Percentiles rank a stretch among this genome's conserved stretches.
phyloP scores from a whole-genome alignment of 257 asterid genomes.

The Mitragyna speciosa region DNA sequence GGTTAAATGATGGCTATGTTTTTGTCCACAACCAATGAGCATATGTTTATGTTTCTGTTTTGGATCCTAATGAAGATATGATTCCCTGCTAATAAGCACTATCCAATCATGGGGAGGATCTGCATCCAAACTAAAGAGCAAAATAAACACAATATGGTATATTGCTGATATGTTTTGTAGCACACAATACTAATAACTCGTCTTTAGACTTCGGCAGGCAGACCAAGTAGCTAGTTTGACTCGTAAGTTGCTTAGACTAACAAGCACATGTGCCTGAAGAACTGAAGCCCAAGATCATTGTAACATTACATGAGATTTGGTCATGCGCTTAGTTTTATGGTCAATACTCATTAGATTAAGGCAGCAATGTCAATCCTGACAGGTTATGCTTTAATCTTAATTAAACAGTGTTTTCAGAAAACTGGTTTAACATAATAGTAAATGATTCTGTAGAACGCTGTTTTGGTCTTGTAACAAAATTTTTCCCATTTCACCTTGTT shows the following conservation, averaged over 20 bases:
- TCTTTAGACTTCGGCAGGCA: background rate
- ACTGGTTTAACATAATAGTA: too few relatives aligned
- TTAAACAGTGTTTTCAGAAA: too few relatives aligned
- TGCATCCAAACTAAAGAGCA: slow-evolving; percentile 24
- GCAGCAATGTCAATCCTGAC: background rate
- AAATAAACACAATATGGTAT: slow-evolving; percentile 5
- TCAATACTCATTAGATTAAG: background rate
- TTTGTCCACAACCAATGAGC: background rate
- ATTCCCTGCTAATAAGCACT: slow-evolving; percentile 36
- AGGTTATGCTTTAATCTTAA: too few relatives aligned
- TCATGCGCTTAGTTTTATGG: background rate
- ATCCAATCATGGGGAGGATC: slow-evolving; percentile 37
- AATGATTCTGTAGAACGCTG: too few relatives aligned
- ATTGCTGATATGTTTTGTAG: background rate
- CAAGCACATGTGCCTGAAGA: background rate
- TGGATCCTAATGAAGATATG: slow-evolving; percentile 32
- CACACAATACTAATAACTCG: too few relatives aligned
- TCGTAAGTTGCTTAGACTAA: background rate
- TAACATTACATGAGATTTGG: background rate
- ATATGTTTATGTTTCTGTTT: background rate
- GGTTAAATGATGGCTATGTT: background rate
- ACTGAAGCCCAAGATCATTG: background rate
- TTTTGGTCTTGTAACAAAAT: too few relatives aligned
- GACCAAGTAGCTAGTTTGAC: background rate
- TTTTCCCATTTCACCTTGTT: too few relatives aligned